These are phyloP conservation scores for Saitozyma sp. DNA, from an alignment of 768 basidiomycete species.

Conservation along the genomic window DNA sequence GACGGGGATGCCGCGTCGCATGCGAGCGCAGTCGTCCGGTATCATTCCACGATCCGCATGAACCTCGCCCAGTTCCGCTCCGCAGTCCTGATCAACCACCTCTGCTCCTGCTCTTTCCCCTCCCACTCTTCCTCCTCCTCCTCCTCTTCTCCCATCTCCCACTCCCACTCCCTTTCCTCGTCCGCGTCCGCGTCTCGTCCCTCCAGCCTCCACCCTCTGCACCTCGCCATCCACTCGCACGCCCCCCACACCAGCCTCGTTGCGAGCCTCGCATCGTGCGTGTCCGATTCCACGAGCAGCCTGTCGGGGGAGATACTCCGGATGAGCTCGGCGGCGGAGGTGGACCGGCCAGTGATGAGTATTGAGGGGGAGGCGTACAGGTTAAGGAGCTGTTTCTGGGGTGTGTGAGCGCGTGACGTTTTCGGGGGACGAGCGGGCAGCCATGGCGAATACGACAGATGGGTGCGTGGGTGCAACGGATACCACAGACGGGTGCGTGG, in stretches of 20 bases:
- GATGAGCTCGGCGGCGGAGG: constrained; percentile 66
- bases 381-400: constrained; percentile 70
- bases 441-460: too few relatives aligned
- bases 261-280: constrained; percentile 64
- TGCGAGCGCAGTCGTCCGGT: too few relatives aligned
- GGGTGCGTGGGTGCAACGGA: too few relatives aligned
- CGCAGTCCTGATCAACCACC: constrained; percentile 32
- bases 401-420: neutral
- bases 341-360: constrained; percentile 73
- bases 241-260: constrained; percentile 74
- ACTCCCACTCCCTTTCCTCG: neutral
- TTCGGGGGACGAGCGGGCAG: too few relatives aligned
- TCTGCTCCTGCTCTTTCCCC: constrained; percentile 10
- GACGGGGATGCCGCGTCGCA: too few relatives aligned
- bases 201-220: constrained; percentile 78
- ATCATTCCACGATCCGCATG: constrained; percentile 25
- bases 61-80: constrained; percentile 44
- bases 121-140: constrained; percentile 5
- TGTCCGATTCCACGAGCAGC: constrained; percentile 85
- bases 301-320: constrained; percentile 64
- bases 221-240: constrained; percentile 66
- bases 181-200: constrained; percentile 49
- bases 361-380: constrained; percentile 85
- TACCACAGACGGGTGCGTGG: too few relatives aligned
- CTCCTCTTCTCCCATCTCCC: constrained; percentile 7